phyloP scores from a whole-genome alignment of 129 eudicot genomes.

The Artemisia tridentata region DNA sequence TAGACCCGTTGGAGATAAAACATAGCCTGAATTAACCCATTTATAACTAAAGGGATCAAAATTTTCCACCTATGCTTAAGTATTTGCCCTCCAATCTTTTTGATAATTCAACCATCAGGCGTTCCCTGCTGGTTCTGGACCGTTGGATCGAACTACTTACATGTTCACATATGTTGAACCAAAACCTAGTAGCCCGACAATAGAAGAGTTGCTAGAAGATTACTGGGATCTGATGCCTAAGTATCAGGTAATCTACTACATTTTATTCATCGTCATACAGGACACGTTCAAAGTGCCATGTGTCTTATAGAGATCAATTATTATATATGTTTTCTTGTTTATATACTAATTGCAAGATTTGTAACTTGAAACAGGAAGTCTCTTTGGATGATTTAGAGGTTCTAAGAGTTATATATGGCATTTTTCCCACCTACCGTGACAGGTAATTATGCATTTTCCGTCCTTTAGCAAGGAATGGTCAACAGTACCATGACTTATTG shows the following conservation, averaged over 20 bases:
- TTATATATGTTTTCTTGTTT: not conserved
- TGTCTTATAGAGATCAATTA: slow-evolving; percentile 4
- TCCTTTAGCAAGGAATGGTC: not conserved
- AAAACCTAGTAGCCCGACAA: slow-evolving; percentile 69
- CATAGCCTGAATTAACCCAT: not conserved
- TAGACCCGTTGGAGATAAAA: not conserved
- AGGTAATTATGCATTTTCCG: slow-evolving; percentile 44
- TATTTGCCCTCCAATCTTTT: not conserved
- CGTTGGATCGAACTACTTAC: slow-evolving; percentile 86
- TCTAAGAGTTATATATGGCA: slow-evolving; percentile 85
- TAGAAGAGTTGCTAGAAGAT: slow-evolving; percentile 90
- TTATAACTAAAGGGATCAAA: not conserved
- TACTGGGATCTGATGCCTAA: slow-evolving; percentile 97
- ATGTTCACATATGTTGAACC: slow-evolving; percentile 95
- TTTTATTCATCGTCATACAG: not conserved
- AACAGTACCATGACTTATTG: not conserved
- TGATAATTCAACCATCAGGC: slow-evolving; percentile 51
- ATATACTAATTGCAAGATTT: slow-evolving; percentile 17
- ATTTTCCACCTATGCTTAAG: not conserved
- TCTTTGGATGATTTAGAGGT: slow-evolving; percentile 74
- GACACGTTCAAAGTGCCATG: not conserved
- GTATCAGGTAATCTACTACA: slow-evolving; percentile 63
- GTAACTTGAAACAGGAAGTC: slow-evolving; percentile 52
- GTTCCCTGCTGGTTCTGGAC: slow-evolving; percentile 98
- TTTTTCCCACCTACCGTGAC: slow-evolving; percentile 95